Percentiles rank a stretch among this genome's conserved stretches.
phyloP scores from a whole-genome alignment of 306 rosid species.

The Coriaria nepalensis region DNA sequence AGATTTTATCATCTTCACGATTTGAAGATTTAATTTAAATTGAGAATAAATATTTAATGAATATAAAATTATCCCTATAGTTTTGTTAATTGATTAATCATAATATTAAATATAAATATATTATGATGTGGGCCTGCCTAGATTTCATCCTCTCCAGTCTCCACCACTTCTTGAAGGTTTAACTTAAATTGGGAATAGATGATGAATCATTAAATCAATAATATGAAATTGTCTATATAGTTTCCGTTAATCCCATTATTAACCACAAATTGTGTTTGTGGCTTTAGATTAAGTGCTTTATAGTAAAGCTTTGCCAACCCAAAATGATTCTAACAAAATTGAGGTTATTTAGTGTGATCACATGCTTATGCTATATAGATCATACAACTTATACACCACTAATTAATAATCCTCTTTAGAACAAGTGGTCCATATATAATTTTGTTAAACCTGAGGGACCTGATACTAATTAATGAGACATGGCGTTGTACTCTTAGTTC shows the following conservation, averaged over 20 bases:
- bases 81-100: too few species aligned
- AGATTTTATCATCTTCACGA: too few species aligned
- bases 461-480: too few species aligned
- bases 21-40: too few species aligned
- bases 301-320: slow-evolving; percentile 5
- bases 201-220: slow-evolving; percentile 3
- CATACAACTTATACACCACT: slow-evolving; percentile 19
- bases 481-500: too few species aligned
- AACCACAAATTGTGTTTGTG: slow-evolving; percentile 29
- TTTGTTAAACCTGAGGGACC: too few species aligned
- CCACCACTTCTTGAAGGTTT: too few species aligned
- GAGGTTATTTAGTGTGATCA: slow-evolving; percentile 17
- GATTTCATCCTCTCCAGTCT: slow-evolving; percentile 1
- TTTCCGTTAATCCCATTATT: slow-evolving; percentile 10
- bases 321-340: slow-evolving; percentile 6
- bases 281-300: slow-evolving; percentile 8
- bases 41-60: too few species aligned
- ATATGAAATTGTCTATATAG: slow-evolving; percentile 12
- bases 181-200: neutral
- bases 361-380: slow-evolving; percentile 25
- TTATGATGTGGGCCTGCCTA: too few species aligned
- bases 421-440: too few species aligned
- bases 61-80: too few species aligned
- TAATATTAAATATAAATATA: too few species aligned
- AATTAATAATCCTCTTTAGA: slow-evolving; percentile 11